Evolutionary conservation across 164 flowering plant genomes (phyloP).

Genomic region (Chimonanthus salicifolius): DNA sequence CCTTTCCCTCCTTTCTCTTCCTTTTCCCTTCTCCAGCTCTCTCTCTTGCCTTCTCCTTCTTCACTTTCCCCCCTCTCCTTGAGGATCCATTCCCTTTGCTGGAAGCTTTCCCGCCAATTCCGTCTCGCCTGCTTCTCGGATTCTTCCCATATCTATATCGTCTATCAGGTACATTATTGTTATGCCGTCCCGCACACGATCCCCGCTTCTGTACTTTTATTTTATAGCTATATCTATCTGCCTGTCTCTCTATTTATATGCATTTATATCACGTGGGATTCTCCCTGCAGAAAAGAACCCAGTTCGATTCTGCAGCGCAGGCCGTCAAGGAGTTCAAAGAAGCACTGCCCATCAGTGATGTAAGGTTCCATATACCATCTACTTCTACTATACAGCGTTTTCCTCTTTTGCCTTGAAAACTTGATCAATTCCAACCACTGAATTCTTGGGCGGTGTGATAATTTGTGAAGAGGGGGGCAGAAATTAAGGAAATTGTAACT

Average conservation of each 20-base stretch:
- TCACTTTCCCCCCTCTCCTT: background rate
- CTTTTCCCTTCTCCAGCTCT: background rate
- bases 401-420: background rate
- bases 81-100: constrained; percentile 10
- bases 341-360: constrained; percentile 4
- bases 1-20: constrained; percentile 1
- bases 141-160: constrained; percentile 9
- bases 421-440: background rate
- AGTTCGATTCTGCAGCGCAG: background rate
- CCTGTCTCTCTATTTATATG: too few species aligned
- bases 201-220: background rate
- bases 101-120: constrained; percentile 11
- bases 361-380: background rate
- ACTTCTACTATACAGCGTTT: background rate
- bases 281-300: constrained; percentile 3
- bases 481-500: background rate
- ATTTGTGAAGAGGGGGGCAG: background rate
- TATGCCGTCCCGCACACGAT: background rate
- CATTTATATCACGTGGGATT: background rate
- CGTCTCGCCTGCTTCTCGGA: constrained; percentile 14
- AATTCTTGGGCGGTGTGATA: background rate
- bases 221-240: background rate
- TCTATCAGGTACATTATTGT: constrained; percentile 4
- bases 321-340: constrained; percentile 3
- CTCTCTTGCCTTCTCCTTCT: background rate